Evolutionary conservation across 208 protist genomes (phyloP).

Genomic region (Leishmania tarentolae): DNA sequence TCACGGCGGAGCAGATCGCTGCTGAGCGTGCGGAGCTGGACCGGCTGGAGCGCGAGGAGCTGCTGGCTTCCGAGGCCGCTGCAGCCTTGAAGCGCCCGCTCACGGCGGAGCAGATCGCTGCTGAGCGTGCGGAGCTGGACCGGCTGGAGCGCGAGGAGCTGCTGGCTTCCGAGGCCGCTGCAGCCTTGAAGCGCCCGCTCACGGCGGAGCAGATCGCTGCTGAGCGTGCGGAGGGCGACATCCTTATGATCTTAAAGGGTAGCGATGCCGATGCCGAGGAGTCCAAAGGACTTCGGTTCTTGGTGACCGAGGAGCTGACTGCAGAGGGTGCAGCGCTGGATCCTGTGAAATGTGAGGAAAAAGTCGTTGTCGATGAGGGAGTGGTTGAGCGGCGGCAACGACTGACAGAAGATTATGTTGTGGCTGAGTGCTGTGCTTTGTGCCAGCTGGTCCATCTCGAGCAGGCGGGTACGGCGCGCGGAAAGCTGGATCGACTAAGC

Average conservation of each 20-base stretch:
- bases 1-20: slow-evolving; percentile 14
- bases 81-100: neutral
- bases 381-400: neutral
- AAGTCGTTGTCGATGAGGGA: neutral
- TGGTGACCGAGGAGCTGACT: slow-evolving; percentile 4
- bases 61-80: neutral
- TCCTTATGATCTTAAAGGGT: too few species aligned
- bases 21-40: slow-evolving; percentile 6
- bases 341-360: neutral
- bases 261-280: neutral
- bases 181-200: neutral
- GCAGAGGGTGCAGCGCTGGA: neutral
- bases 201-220: slow-evolving; percentile 1
- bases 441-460: neutral
- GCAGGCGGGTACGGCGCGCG: neutral
- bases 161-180: neutral
- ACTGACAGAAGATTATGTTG: slow-evolving; percentile 1
- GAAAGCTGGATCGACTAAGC: neutral
- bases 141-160: neutral
- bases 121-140: slow-evolving; percentile 8
- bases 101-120: slow-evolving; percentile 12
- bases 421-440: slow-evolving; percentile 3
- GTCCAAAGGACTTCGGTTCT: neutral
- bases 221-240: neutral
- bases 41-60: neutral